Base-by-base conservation (phyloP, 192 early-diverging fungal genomes). In the Entophlyctis luteolus region DNA sequence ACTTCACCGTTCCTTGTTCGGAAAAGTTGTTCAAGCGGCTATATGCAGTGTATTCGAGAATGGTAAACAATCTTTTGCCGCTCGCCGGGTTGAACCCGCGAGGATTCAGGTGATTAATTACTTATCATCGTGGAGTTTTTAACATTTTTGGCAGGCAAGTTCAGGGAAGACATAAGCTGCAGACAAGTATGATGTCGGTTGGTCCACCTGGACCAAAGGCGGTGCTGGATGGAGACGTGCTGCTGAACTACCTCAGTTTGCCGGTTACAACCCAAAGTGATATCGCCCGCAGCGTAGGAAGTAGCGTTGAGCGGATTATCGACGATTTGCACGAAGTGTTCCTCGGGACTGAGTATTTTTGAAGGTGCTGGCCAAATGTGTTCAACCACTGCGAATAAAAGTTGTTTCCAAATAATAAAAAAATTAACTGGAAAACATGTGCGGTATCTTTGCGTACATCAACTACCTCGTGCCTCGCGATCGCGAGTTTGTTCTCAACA, bases 11-110 rank as follows among this genome's bases (percentile, higher is more conserved):
- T 0, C 91, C 94, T 18, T 81, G 97, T 25, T 83, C 92, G 0
- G 97, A 99, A 72, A 95, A 90, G 72, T 83, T 90, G 27, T 98
- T 90, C 73, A 97, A 96, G 77, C 86, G 97, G 22, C 72, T 97
- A 28, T 86, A 88, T 34, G 84, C 87, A 1, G 73, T 99, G 18
- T 91, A 91, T 63, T 80, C 87, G n/a, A 88, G 91, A 33, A 79
- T 99, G 73, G 89, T 93, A 2, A 90, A 88, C 46, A 84, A 85
- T 38, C 49, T 94, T 3, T 87, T 88, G 67, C 94, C 93, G 50
- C 69, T 84, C 29, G 93, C 91, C 16, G 95, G 93, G 2, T 72
- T 99, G 55, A 98, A 99, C 63, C 95, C 97, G 5, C 80, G 94
- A 37, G 93, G 90, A 22, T 98, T 82, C 70, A 83, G 94, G 77